phyloP scores from a whole-genome alignment of 1,284 basidiomycete species.

The Gymnopus androsaceus region DNA sequence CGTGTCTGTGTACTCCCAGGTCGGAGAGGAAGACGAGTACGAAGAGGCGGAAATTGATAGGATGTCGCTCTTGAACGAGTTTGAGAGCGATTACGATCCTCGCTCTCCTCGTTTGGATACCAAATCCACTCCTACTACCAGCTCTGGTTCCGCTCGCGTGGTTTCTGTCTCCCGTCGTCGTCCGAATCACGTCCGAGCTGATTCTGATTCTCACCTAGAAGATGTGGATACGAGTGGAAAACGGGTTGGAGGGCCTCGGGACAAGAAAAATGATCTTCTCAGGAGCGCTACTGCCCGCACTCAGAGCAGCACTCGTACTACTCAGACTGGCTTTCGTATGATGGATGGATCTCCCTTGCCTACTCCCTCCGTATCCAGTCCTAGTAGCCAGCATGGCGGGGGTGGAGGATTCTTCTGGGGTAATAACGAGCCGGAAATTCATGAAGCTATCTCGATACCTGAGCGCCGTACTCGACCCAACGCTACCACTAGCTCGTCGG shows the following conservation, averaged over 20 bases:
- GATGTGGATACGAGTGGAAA: neutral
- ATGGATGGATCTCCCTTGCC: constrained; percentile 18
- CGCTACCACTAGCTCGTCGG: neutral
- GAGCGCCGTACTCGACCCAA: neutral
- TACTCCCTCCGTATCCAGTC: constrained; percentile 9
- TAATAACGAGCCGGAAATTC: constrained; percentile 1
- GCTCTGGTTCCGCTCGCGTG: neutral
- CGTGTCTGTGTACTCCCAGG: constrained; percentile 19
- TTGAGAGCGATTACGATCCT: constrained; percentile 12
- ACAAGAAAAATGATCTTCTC: constrained; percentile 4
- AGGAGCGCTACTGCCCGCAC: constrained; percentile 9
- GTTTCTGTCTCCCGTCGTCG: constrained; percentile 17
- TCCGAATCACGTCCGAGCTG: constrained; percentile 12
- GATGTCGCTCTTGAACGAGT: constrained; percentile 13
- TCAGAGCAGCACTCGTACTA: constrained; percentile 3
- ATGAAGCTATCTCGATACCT: neutral
- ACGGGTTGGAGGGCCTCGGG: neutral
- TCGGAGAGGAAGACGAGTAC: constrained; percentile 14
- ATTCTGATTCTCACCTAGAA: constrained; percentile 11
- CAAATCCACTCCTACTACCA: neutral
- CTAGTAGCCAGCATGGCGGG: neutral
- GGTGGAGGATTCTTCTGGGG: constrained; percentile 9
- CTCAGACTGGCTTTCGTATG: constrained; percentile 18
- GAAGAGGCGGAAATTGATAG: constrained; percentile 3
- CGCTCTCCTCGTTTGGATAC: constrained; percentile 2